Base-by-base conservation (phyloP, 2,329 filamentous ascomycete species). In the Fusarium palustre region DNA sequence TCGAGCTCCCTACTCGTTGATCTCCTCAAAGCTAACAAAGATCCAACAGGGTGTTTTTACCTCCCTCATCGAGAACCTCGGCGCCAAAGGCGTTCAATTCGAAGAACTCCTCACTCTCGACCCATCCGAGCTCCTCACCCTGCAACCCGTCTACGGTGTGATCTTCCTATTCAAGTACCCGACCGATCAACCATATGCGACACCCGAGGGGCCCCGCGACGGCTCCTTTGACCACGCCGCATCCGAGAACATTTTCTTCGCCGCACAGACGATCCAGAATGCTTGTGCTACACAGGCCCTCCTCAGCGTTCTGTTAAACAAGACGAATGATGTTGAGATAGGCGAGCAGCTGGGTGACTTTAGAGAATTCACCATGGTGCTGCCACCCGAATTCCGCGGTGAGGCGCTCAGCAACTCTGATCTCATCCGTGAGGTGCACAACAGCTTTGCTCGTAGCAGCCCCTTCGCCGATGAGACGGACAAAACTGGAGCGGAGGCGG, bases 91-190 rank as follows among this genome's bases (percentile, higher is more conserved):
- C 77, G 93, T 98, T 4, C 96, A 99, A 81, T 98, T 97, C 78
- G 96, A 98, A 83, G 96, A 99, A 83, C 90, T 99, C 69, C 88
- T 97, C 61, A 91, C 92, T 2, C 90, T 99, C 70, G 95, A 98
- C 74, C 85, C 93, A 9, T 88, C 92, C 54, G 87, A 87, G 59
- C 86, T 97, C 15, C 86, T 87, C 43, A 83, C 90, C 69, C 87
- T 94, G 34, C 90, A 91, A 73, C 92, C 92, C 20, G 86, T 97
- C 55, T 97, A 97, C 82, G 96, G 96, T 76, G 93, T 99, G 72
- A 97, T 99, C 77, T 99, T 99, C 82, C 92, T 99, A 79, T 99
- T 99, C 90, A 98, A 97, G 83, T 99, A 92, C 81, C 92, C 88
- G 52, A 94, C 89, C 65, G 90, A 92, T 77, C 87, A 80, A 64